Evolutionary conservation across 345 rosid genomes (phyloP).

Genomic region (Alliaria petiolata): DNA sequence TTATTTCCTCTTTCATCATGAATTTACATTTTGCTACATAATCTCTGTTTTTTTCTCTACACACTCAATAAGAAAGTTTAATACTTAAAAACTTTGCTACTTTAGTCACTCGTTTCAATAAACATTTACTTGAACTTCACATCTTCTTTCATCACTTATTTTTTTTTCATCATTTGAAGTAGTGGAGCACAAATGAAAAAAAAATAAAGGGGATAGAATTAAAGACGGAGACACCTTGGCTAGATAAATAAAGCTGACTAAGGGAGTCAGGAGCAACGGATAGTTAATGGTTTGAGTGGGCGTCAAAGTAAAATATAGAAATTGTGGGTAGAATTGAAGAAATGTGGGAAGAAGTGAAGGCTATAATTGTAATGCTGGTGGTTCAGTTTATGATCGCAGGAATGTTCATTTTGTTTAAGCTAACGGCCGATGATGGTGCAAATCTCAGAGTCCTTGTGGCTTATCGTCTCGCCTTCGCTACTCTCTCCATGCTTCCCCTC

Average conservation of each 20-base stretch:
- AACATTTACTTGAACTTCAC: neutral
- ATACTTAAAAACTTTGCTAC: neutral
- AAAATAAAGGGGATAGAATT: neutral
- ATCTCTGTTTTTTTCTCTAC: too few relatives aligned
- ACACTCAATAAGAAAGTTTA: too few relatives aligned
- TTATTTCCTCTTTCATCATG: neutral
- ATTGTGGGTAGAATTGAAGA: neutral
- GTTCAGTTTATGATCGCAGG: slow-evolving; percentile 34
- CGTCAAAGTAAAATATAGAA: neutral
- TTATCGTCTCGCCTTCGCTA: slow-evolving; percentile 38
- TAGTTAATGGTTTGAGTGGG: neutral
- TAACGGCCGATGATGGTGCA: slow-evolving; percentile 33
- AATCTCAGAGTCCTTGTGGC: slow-evolving; percentile 33
- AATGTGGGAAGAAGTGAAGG: slow-evolving; percentile 24
- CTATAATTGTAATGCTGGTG: slow-evolving; percentile 32
- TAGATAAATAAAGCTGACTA: slow-evolving; percentile 9
- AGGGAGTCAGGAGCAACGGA: neutral
- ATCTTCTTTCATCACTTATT: slow-evolving; percentile 2
- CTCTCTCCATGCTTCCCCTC: slow-evolving; percentile 32
- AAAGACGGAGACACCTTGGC: neutral
- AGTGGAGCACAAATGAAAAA: slow-evolving; percentile 25
- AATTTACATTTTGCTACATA: neutral
- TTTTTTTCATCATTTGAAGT: neutral
- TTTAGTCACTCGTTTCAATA: slow-evolving; percentile 5
- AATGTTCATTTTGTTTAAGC: slow-evolving; percentile 35